Conservation (phyloP, 495 filamentous ascomycete genomes). For the Parathielavia hyrcaniae region DNA sequence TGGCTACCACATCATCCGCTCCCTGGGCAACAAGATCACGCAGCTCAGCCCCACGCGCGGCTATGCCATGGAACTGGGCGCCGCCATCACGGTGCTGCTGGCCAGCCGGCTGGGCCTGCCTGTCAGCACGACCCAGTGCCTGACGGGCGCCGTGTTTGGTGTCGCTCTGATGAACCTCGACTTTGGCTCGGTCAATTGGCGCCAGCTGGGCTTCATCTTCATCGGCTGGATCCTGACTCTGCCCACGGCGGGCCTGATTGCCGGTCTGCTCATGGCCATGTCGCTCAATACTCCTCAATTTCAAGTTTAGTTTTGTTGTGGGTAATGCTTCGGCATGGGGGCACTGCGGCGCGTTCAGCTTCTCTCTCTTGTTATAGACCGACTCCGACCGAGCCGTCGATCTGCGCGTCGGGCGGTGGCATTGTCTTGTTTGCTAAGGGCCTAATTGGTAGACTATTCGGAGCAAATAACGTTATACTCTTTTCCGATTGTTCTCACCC, state of each 20-base stretch:
- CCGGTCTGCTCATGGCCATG: conserved; percentile 52
- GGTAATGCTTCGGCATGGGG: too few relatives aligned
- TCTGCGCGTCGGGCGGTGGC: too few relatives aligned
- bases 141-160: conserved; percentile 55
- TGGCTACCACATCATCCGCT: conserved; percentile 61
- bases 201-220: conserved; percentile 53
- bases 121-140: conserved; percentile 56
- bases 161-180: conserved; percentile 56
- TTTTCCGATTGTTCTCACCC: too few relatives aligned
- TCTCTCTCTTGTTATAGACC: too few relatives aligned
- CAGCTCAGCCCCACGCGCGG: conserved; percentile 56
- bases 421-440: too few relatives aligned
- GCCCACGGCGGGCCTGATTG: conserved; percentile 50
- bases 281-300: conserved; percentile 50
- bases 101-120: conserved; percentile 48
- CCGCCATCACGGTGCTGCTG: conserved; percentile 58
- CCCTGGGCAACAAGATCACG: conserved; percentile 62
- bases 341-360: too few relatives aligned
- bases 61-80: conserved; percentile 61
- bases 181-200: conserved; percentile 54
- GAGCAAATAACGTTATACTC: too few relatives aligned
- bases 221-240: conserved; percentile 55
- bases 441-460: too few relatives aligned
- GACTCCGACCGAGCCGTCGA: too few relatives aligned
- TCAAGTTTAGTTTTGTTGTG: conserved; percentile 4